phyloP scores from a whole-genome alignment of 1,284 basidiomycete genomes.

The Fomitiporia mediterranea region DNA sequence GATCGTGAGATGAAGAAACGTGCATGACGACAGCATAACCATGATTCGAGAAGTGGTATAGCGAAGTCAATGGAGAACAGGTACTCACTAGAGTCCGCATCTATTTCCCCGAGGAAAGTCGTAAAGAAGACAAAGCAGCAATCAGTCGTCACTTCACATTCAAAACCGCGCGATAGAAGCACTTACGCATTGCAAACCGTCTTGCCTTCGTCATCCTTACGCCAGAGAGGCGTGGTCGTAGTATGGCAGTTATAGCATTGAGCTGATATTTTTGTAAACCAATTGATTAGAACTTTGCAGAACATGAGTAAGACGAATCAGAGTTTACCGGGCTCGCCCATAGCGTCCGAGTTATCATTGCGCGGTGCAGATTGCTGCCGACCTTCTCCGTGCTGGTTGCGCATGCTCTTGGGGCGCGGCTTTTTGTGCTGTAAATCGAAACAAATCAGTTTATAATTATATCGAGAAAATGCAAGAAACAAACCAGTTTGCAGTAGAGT shows the following conservation, averaged over 20 bases:
- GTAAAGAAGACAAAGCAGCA: constrained; percentile 9
- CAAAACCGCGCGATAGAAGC: background rate
- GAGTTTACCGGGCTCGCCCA: constrained; percentile 29
- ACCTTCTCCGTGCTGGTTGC: constrained; percentile 63
- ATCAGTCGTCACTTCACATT: background rate
- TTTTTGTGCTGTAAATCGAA: constrained; percentile 58
- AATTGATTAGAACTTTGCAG: constrained; percentile 23
- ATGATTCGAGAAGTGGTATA: constrained; percentile 31
- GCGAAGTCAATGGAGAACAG: constrained; percentile 29
- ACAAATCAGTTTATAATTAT: constrained; percentile 21
- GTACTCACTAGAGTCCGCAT: constrained; percentile 51
- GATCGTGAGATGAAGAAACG: constrained; percentile 7
- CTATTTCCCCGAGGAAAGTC: constrained; percentile 24
- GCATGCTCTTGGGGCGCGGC: constrained; percentile 79
- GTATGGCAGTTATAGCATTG: constrained; percentile 90
- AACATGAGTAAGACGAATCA: constrained; percentile 21
- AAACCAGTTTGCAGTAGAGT: constrained; percentile 71
- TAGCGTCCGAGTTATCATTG: constrained; percentile 40
- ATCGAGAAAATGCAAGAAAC: constrained; percentile 27
- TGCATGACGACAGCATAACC: constrained; percentile 11
- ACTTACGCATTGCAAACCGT: constrained; percentile 87
- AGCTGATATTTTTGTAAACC: constrained; percentile 37
- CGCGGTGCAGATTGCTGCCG: constrained; percentile 57
- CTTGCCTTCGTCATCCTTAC: constrained; percentile 88
- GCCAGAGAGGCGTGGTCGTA: constrained; percentile 85